Conservation (phyloP, 768 basidiomycete genomes). For the Lanmaoa pseudosensibilis region DNA sequence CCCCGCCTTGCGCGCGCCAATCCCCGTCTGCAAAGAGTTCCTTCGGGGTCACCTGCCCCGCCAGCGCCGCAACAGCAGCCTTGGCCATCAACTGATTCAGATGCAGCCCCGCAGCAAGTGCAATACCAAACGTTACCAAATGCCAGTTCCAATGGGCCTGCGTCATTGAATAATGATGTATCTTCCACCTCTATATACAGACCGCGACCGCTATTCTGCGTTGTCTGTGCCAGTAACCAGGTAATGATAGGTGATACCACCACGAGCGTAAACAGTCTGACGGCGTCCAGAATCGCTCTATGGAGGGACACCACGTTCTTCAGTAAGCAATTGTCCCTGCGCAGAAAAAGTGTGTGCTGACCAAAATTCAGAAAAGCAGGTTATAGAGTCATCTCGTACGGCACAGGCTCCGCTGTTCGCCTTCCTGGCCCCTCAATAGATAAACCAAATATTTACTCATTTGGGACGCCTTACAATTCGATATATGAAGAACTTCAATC, state of each 20-base stretch:
- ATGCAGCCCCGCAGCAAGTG: slow-evolving; percentile 14
- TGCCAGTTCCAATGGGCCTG: neutral
- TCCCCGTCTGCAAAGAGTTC: slow-evolving; percentile 57
- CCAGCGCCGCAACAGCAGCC: slow-evolving; percentile 24
- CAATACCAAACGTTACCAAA: slow-evolving; percentile 18
- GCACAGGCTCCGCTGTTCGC: slow-evolving; percentile 96
- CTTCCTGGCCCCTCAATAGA: slow-evolving; percentile 95
- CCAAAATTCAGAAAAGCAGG: slow-evolving; percentile 76
- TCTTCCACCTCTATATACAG: slow-evolving; percentile 44
- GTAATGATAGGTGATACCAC: slow-evolving; percentile 39
- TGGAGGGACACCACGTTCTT: slow-evolving; percentile 95
- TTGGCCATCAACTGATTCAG: slow-evolving; percentile 24
- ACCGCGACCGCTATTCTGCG: slow-evolving; percentile 84
- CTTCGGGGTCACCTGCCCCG: slow-evolving; percentile 39
- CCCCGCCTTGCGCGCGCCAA: slow-evolving; percentile 74
- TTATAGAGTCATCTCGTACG: slow-evolving; percentile 88
- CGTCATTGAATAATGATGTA: slow-evolving; percentile 2
- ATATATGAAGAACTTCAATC: slow-evolving; percentile 87
- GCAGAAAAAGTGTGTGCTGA: slow-evolving; percentile 4
- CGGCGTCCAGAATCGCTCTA: slow-evolving; percentile 80
- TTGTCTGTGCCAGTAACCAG: slow-evolving; percentile 99
- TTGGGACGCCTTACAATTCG: slow-evolving; percentile 94
- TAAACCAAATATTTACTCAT: slow-evolving; percentile 94
- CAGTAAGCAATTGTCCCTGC: slow-evolving; percentile 53
- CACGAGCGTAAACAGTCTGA: slow-evolving; percentile 10